Evolutionary conservation across 2,329 filamentous ascomycete genomes (phyloP).

Genomic region (Monilinia laxa): DNA sequence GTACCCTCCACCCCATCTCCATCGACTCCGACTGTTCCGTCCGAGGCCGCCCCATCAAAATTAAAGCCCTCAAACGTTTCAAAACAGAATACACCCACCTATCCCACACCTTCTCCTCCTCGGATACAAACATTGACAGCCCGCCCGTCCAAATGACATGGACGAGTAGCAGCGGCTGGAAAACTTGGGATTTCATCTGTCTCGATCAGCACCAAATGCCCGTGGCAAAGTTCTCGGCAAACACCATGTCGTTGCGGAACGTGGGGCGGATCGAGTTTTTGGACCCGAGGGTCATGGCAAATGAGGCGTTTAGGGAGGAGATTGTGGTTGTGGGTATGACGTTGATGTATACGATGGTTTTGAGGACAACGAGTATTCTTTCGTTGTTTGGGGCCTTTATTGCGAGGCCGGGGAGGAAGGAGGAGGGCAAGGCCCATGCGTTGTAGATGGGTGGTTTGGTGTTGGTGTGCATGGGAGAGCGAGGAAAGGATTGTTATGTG

Average conservation of each 20-base stretch:
- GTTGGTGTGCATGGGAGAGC: not conserved
- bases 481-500: not conserved
- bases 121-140: not conserved
- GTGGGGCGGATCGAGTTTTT: conserved; percentile 9
- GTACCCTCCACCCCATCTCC: conserved; percentile 25
- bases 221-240: conserved; percentile 12
- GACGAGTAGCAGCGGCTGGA: not conserved
- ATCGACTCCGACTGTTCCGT: conserved; percentile 27
- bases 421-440: not conserved
- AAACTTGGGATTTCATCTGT: conserved; percentile 18
- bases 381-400: conserved; percentile 6
- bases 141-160: conserved; percentile 25
- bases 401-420: not conserved
- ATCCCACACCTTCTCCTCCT: conserved; percentile 24
- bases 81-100: conserved; percentile 28
- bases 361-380: conserved; percentile 18
- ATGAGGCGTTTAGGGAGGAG: conserved; percentile 26
- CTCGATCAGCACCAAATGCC: not conserved
- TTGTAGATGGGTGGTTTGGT: not conserved
- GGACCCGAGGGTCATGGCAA: conserved; percentile 2
- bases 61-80: conserved; percentile 28
- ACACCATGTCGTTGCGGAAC: not conserved
- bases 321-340: conserved; percentile 28
- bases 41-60: conserved; percentile 20
- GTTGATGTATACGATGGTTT: conserved; percentile 28